Evolutionary conservation across 768 basidiomycete genomes (phyloP).

Genomic region (Suillus tomentosus): DNA sequence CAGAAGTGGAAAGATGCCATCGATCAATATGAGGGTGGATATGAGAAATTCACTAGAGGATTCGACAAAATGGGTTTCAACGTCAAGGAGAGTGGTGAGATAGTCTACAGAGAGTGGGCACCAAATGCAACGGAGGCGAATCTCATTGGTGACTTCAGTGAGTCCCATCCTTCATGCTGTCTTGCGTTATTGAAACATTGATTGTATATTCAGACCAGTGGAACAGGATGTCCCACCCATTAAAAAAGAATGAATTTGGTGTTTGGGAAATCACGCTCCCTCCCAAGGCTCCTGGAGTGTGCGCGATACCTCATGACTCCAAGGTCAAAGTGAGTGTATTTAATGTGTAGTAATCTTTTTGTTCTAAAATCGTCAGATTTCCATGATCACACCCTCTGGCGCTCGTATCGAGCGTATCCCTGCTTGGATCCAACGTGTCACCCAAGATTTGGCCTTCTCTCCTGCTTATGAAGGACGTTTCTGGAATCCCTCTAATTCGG

Average conservation of each 20-base stretch:
- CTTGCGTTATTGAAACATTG: slow-evolving; percentile 12
- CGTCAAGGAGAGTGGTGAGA: slow-evolving; percentile 61
- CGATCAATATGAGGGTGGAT: slow-evolving; percentile 79
- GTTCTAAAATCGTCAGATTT: slow-evolving; percentile 57
- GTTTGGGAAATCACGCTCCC: slow-evolving; percentile 87
- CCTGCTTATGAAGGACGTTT: slow-evolving; percentile 96
- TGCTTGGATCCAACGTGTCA: slow-evolving; percentile 93
- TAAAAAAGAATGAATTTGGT: slow-evolving; percentile 84
- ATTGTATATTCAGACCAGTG: slow-evolving; percentile 65
- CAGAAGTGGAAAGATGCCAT: slow-evolving; percentile 78
- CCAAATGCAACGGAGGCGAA: slow-evolving; percentile 82
- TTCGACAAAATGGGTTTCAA: slow-evolving; percentile 73
- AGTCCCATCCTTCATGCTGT: slow-evolving; percentile 36
- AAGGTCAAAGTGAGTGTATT: slow-evolving; percentile 77
- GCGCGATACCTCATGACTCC: slow-evolving; percentile 91
- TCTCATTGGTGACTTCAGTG: slow-evolving; percentile 96
- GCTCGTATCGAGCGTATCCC: slow-evolving; percentile 89
- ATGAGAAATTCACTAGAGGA: slow-evolving; percentile 62
- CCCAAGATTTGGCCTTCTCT: slow-evolving; percentile 88
- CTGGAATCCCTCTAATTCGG: slow-evolving; percentile 86
- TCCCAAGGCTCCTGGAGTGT: slow-evolving; percentile 62
- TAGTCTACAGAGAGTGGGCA: slow-evolving; percentile 95
- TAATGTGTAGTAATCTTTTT: slow-evolving; percentile 5
- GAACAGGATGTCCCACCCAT: slow-evolving; percentile 82
- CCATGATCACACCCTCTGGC: slow-evolving; percentile 81